Percentiles rank a stretch among this genome's conserved stretches.
Conservation (phyloP, 306 rosid genomes). For the Acmispon strigosus region DNA sequence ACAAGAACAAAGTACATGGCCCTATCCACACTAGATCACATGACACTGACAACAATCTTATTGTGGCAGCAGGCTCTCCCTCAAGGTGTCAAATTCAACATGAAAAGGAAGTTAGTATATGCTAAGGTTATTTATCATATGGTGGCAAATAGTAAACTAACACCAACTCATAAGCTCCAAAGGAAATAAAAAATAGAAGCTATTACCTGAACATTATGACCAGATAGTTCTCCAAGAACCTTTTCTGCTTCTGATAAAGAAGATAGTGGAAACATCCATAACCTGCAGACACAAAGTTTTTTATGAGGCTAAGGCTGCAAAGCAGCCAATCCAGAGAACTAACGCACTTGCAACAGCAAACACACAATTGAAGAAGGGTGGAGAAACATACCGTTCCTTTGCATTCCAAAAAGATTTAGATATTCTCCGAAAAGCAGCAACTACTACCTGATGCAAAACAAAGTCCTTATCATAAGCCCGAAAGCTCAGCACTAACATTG, state of each 20-base stretch:
- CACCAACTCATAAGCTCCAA: not conserved
- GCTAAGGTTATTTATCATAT: not conserved
- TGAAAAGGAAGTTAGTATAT: not conserved
- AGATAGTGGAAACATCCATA: constrained; percentile 77
- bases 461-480: constrained; percentile 6
- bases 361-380: not conserved
- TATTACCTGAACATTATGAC: constrained; percentile 62
- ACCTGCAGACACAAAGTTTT: constrained; percentile 44
- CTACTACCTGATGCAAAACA: constrained; percentile 41
- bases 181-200: constrained; percentile 14
- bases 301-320: constrained; percentile 6
- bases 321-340: constrained; percentile 5
- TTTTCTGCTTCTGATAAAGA: constrained; percentile 65
- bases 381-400: constrained; percentile 53
- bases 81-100: not conserved
- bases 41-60: not conserved
- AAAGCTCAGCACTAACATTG: not conserved
- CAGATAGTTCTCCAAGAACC: constrained; percentile 41
- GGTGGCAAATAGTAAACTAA: not conserved
- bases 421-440: constrained; percentile 57
- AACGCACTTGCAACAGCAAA: not conserved
- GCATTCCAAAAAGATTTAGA: constrained; percentile 77
- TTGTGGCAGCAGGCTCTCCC: not conserved
- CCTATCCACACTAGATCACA: not conserved
- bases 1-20: not conserved